These are phyloP conservation scores for Pezicula rhizophila DNA, from an alignment of 2,329 filamentous ascomycete genomes.

Conservation along the genomic window DNA sequence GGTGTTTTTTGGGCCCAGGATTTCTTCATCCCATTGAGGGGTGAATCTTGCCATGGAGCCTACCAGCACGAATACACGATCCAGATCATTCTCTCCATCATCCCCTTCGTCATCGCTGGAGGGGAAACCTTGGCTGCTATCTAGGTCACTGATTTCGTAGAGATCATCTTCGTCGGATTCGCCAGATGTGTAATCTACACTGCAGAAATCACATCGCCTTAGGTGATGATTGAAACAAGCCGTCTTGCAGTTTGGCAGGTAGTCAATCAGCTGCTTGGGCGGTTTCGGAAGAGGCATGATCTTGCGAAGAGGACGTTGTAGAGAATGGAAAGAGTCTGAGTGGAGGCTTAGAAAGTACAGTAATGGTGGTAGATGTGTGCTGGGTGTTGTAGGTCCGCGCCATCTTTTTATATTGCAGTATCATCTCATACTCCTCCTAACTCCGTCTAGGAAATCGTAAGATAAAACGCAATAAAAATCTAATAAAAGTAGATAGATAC, in stretches of 20 bases:
- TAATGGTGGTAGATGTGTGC: too few relatives aligned
- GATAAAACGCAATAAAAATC: too few relatives aligned
- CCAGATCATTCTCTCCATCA: neutral
- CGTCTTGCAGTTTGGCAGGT: neutral
- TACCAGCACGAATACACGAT: neutral
- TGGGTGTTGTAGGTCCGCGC: too few relatives aligned
- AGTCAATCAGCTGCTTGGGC: neutral
- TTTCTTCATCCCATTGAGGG: conserved; percentile 1
- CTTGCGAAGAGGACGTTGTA: neutral
- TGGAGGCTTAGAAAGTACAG: too few relatives aligned
- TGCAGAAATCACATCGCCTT: neutral
- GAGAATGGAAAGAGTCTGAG: too few relatives aligned
- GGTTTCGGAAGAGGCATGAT: neutral
- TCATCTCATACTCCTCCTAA: too few relatives aligned
- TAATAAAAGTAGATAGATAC: too few relatives aligned
- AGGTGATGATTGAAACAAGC: conserved; percentile 2
- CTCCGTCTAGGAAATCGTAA: too few relatives aligned
- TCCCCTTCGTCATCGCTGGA: neutral
- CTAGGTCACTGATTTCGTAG: neutral
- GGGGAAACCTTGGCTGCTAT: neutral
- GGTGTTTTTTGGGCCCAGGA: neutral
- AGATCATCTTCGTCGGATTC: conserved; percentile 5
- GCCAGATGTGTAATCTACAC: neutral
- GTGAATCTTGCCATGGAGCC: neutral
- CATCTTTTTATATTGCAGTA: too few relatives aligned